Evolutionary conservation across 371 early-diverging fungal genomes (phyloP).

Genomic region (Amoeboaphelidium protococcarum): DNA sequence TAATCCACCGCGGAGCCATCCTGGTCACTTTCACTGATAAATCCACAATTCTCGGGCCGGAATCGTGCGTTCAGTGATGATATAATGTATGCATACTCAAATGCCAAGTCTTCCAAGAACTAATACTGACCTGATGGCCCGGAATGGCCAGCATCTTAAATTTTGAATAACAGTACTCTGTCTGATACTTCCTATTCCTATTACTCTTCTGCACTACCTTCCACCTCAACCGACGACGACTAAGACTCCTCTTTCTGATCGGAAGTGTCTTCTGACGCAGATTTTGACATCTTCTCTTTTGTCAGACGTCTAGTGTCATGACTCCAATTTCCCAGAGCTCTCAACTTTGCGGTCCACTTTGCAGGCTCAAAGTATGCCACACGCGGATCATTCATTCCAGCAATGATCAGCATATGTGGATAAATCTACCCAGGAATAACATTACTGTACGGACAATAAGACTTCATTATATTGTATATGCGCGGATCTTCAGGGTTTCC

Average conservation of each 20-base stretch:
- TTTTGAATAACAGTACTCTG: slow-evolving; percentile 14
- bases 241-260: background rate
- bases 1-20: background rate
- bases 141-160: slow-evolving; percentile 27
- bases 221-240: too few relatives aligned
- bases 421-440: slow-evolving; percentile 7
- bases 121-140: slow-evolving; percentile 26
- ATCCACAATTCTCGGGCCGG: background rate
- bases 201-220: background rate
- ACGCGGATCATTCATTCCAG: slow-evolving; percentile 32
- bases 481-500: slow-evolving; percentile 16
- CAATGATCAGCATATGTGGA: slow-evolving; percentile 27
- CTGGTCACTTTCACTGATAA: background rate
- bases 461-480: slow-evolving; percentile 17
- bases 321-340: slow-evolving; percentile 3
- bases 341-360: slow-evolving; percentile 27
- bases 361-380: slow-evolving; percentile 29
- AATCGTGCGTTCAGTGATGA: slow-evolving; percentile 5
- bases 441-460: slow-evolving; percentile 16
- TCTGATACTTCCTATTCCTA: background rate
- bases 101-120: slow-evolving; percentile 24
- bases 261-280: slow-evolving; percentile 2
- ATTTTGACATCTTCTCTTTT: background rate
- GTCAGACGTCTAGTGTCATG: too few relatives aligned
- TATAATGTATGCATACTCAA: slow-evolving; percentile 26